Percentiles rank a stretch among this genome's conserved stretches.
Conservation (phyloP, 2,329 filamentous ascomycete genomes). For the Colletotrichum cordylinicola region DNA sequence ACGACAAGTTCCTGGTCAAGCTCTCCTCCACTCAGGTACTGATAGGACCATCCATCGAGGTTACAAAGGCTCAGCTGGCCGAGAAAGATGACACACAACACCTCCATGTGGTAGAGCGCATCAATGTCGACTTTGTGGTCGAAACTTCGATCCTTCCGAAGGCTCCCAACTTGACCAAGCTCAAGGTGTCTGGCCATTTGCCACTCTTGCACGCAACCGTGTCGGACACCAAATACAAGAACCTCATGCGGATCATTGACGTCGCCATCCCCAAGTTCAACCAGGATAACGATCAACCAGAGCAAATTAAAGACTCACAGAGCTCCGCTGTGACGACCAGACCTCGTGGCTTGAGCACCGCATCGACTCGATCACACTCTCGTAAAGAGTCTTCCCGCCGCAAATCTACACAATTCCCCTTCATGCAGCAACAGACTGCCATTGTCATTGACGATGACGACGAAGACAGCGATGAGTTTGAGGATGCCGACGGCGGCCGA, state of each 20-base stretch:
- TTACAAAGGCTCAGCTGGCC: slow-evolving; percentile 82
- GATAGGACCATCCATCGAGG: slow-evolving; percentile 91
- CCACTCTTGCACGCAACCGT: slow-evolving; percentile 91
- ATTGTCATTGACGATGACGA: slow-evolving; percentile 82
- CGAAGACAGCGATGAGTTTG: slow-evolving; percentile 68
- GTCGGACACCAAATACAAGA: slow-evolving; percentile 97
- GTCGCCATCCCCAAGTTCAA: slow-evolving; percentile 88
- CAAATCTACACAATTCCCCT: slow-evolving; percentile 76
- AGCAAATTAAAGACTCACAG: slow-evolving; percentile 23
- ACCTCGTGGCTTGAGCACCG: slow-evolving; percentile 51
- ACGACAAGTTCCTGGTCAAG: slow-evolving; percentile 94
- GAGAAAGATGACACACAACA: slow-evolving; percentile 71
- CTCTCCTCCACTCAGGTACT: slow-evolving; percentile 94
- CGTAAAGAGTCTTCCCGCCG: slow-evolving; percentile 56
- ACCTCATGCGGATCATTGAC: slow-evolving; percentile 93
- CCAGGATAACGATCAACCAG: slow-evolving; percentile 36
- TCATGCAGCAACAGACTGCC: slow-evolving; percentile 73
- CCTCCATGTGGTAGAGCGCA: slow-evolving; percentile 91
- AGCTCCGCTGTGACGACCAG: slow-evolving; percentile 35
- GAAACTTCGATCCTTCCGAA: slow-evolving; percentile 97
- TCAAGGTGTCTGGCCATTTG: slow-evolving; percentile 88
- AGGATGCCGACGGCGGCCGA: slow-evolving; percentile 68
- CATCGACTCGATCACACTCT: slow-evolving; percentile 50
- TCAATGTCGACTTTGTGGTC: slow-evolving; percentile 97
- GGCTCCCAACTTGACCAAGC: slow-evolving; percentile 88